These are phyloP conservation scores for Myxozyma geophila DNA, from an alignment of 805 yeast species.

Conservation along the genomic window DNA sequence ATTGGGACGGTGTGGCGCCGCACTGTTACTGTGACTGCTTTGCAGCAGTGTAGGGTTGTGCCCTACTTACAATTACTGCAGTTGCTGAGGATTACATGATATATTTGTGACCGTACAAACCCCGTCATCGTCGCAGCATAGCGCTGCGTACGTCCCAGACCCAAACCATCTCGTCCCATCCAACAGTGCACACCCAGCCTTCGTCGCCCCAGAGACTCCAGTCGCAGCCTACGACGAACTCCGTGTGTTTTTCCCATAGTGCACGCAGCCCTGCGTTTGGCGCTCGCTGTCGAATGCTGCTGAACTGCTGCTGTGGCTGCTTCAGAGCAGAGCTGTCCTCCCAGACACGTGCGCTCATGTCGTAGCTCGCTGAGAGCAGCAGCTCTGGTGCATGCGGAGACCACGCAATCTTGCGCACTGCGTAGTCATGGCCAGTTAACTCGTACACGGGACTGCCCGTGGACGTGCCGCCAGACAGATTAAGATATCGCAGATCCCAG, in stretches of 20 bases:
- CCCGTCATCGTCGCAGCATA: background rate
- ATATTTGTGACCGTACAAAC: background rate
- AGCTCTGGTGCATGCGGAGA: slow-evolving; percentile 81
- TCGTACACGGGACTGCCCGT: slow-evolving; percentile 67
- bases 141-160: slow-evolving; percentile 72
- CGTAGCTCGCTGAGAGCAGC: slow-evolving; percentile 79
- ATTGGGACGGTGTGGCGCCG: slow-evolving; percentile 1
- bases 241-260: slow-evolving; percentile 72
- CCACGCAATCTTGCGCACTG: slow-evolving; percentile 83
- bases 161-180: slow-evolving; percentile 95
- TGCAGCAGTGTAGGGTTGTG: background rate
- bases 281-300: slow-evolving; percentile 50
- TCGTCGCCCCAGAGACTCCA: slow-evolving; percentile 97
- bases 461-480: slow-evolving; percentile 42
- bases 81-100: background rate
- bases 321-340: slow-evolving; percentile 66
- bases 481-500: slow-evolving; percentile 81
- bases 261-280: slow-evolving; percentile 59
- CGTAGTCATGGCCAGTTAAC: slow-evolving; percentile 84
- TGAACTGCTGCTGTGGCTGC: slow-evolving; percentile 46
- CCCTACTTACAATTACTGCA: slow-evolving; percentile 5
- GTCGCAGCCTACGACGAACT: slow-evolving; percentile 91
- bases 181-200: slow-evolving; percentile 92
- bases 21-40: slow-evolving; percentile 17
- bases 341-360: slow-evolving; percentile 93